Evolutionary conservation across 192 early-diverging fungal genomes (phyloP).

Genomic region (Funneliformis geosporum): DNA sequence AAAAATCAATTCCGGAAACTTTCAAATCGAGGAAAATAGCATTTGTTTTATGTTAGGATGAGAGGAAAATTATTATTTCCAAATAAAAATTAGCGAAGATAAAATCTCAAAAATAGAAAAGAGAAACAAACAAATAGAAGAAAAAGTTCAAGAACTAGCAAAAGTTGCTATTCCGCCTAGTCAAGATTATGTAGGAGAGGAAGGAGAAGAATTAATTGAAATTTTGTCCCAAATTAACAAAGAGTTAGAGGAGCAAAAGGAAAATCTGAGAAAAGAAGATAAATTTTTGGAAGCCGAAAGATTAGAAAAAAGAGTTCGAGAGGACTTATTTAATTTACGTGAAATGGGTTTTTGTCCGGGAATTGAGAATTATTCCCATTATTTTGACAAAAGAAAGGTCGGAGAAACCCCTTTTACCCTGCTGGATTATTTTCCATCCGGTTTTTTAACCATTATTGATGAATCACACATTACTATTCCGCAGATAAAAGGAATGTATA

Average conservation of each 20-base stretch:
- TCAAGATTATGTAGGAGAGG: constrained; percentile 6
- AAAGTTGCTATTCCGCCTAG: constrained; percentile 11
- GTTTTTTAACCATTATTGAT: constrained; percentile 28
- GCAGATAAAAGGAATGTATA: too few relatives aligned
- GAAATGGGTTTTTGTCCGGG: constrained; percentile 18
- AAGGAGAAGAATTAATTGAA: constrained; percentile 4
- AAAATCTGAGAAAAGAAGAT: background rate
- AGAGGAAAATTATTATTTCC: constrained; percentile 7
- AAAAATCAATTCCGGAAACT: background rate
- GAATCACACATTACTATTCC: constrained; percentile 18
- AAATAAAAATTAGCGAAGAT: background rate
- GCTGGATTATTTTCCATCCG: constrained; percentile 6
- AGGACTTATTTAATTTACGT: constrained; percentile 16
- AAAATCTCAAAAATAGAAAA: background rate
- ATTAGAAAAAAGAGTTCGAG: constrained; percentile 14
- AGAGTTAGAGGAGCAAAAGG: background rate
- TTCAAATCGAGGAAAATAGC: background rate
- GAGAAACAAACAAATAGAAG: background rate
- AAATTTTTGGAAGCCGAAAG: background rate
- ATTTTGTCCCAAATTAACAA: background rate
- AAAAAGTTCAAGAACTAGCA: background rate
- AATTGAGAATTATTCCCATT: constrained; percentile 11
- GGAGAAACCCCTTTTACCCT: constrained; percentile 16
- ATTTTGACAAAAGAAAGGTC: background rate
- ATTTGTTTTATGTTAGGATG: background rate